phyloP scores from a whole-genome alignment of 2,329 filamentous ascomycete species.

The Penicillium aurantiogriseum region DNA sequence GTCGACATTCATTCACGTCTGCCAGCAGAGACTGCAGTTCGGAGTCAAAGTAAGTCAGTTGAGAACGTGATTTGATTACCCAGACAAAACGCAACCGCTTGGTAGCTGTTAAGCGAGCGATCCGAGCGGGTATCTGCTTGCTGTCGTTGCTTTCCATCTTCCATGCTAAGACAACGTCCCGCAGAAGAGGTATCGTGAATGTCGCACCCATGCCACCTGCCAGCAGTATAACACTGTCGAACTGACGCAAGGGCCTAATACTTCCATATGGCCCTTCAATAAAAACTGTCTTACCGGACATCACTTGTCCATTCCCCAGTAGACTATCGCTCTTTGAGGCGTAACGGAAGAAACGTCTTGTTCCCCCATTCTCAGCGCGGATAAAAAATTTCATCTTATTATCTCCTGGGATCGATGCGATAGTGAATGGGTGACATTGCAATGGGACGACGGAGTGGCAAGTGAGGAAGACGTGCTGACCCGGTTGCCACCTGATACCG shows the following conservation, averaged over 20 bases:
- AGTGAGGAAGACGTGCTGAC: slow-evolving; percentile 63
- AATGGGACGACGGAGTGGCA: slow-evolving; percentile 57
- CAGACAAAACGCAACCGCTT: slow-evolving; percentile 56
- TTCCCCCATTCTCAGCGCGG: slow-evolving; percentile 55
- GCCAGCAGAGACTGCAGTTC: slow-evolving; percentile 49
- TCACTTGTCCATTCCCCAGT: slow-evolving; percentile 20
- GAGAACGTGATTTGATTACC: slow-evolving; percentile 56
- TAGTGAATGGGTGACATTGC: slow-evolving; percentile 65
- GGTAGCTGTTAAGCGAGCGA: slow-evolving; percentile 39
- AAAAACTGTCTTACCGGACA: slow-evolving; percentile 40
- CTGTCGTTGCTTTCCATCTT: slow-evolving; percentile 29
- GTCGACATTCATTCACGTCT: slow-evolving; percentile 43
- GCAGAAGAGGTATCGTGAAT: slow-evolving; percentile 56
- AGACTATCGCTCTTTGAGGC: slow-evolving; percentile 44
- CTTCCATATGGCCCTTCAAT: slow-evolving; percentile 57
- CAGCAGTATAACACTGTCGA: slow-evolving; percentile 60
- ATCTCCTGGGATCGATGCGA: slow-evolving; percentile 57
- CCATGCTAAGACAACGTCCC: slow-evolving; percentile 55
- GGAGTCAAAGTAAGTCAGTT: slow-evolving; percentile 54
- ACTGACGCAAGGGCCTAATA: slow-evolving; percentile 55
- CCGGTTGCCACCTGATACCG: slow-evolving; percentile 58
- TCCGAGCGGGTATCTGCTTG: slow-evolving; percentile 8
- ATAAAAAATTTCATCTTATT: slow-evolving; percentile 57
- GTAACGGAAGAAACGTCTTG: slow-evolving; percentile 51
- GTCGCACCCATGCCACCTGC: slow-evolving; percentile 61